phyloP scores from a whole-genome alignment of 345 rosid genomes.

The Melaleuca alternifolia region DNA sequence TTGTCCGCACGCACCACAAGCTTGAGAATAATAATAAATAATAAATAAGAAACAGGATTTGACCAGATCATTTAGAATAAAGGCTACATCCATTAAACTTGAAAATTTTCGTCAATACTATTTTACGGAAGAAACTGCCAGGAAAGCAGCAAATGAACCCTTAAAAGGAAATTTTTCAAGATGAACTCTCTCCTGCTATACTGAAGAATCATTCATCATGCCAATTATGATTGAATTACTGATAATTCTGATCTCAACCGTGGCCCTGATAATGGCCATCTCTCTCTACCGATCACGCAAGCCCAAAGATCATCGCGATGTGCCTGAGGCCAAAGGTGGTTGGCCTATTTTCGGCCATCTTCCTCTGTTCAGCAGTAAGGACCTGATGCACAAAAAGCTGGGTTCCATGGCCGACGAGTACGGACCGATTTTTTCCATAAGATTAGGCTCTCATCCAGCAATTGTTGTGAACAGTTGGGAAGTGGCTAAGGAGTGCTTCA shows the following conservation, averaged over 20 bases:
- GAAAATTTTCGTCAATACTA: neutral
- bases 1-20: neutral
- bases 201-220: neutral
- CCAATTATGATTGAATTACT: neutral
- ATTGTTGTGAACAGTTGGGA: constrained; percentile 19
- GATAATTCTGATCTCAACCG: neutral
- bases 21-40: neutral
- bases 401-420: constrained; percentile 19
- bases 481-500: constrained; percentile 23
- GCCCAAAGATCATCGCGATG: neutral
- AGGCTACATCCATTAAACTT: neutral
- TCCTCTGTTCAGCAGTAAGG: constrained; percentile 13
- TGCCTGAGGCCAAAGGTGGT: constrained; percentile 17
- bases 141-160: neutral
- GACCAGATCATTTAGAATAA: neutral
- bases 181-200: neutral
- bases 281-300: neutral
- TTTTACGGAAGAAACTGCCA: neutral
- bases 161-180: neutral
- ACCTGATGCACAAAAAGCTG: constrained; percentile 8
- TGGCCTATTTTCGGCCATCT: constrained; percentile 32
- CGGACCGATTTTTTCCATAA: constrained; percentile 16
- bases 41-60: neutral
- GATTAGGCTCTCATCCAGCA: constrained; percentile 14
- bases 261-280: neutral